Evolutionary conservation across 1,284 basidiomycete genomes (phyloP).

Genomic region (Neonothopanus nambi): DNA sequence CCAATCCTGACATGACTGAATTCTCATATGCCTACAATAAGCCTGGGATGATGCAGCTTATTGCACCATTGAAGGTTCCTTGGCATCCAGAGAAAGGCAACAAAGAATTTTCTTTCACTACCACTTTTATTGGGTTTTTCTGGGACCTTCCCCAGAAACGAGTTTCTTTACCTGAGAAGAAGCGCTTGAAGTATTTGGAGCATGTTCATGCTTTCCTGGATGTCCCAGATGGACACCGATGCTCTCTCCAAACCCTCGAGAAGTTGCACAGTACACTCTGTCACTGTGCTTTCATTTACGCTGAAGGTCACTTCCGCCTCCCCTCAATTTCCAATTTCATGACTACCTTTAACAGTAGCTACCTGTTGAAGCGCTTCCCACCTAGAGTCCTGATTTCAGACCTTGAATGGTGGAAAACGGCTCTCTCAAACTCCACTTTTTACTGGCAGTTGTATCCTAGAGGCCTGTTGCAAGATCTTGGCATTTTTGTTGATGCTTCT

Average conservation of each 20-base stretch:
- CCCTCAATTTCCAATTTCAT: slow-evolving; percentile 9
- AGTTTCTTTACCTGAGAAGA: slow-evolving; percentile 19
- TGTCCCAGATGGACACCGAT: background rate
- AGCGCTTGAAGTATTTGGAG: slow-evolving; percentile 20
- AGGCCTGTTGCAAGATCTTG: background rate
- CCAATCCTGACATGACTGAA: background rate
- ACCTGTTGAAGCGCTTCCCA: background rate
- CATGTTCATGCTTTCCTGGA: slow-evolving; percentile 10
- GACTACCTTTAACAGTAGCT: background rate
- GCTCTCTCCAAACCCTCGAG: background rate
- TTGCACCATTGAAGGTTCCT: slow-evolving; percentile 6
- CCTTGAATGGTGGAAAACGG: background rate
- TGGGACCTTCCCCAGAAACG: slow-evolving; percentile 17
- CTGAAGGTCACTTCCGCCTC: background rate
- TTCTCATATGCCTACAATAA: slow-evolving; percentile 8
- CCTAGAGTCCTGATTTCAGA: background rate
- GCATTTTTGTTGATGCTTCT: slow-evolving; percentile 3
- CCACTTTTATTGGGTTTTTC: slow-evolving; percentile 18
- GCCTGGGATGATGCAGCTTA: background rate
- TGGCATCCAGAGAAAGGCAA: slow-evolving; percentile 18
- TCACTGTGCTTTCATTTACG: slow-evolving; percentile 18
- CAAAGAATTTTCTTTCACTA: background rate
- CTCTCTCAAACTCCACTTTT: background rate
- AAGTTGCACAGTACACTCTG: slow-evolving; percentile 19
- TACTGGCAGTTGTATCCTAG: background rate